Base-by-base conservation (phyloP, 164 flowering plant species). In the Vitis rupestris region DNA sequence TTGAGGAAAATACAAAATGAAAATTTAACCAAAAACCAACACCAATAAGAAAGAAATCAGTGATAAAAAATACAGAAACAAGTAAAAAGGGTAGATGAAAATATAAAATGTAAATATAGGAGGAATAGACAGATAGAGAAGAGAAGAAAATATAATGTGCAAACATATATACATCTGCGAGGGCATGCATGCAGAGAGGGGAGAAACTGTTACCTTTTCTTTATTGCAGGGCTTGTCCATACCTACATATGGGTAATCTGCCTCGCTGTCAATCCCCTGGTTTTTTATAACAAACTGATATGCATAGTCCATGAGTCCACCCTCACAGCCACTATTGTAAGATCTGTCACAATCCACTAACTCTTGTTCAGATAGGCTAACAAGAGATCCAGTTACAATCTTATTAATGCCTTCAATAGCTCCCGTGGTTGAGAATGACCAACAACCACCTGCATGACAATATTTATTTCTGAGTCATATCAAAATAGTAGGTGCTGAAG, bases 291-390 rank as follows among this genome's bases (percentile, higher is more conserved):
- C 82, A 82, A 88, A 95, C 72, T 89, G 55, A 72, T 65, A 95
- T n/a, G 98, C 94, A 77, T 92, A 89, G 73, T 93, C 97, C 99
- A 95, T 95, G 64, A 95, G 92, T 55, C 98, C 99, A 60, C 99
- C 98, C 0, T 64, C 80, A 75, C 99, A 95, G 31, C 99, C 99
- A 63, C 51, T 84, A 51, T 95, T 89, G 75, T 80, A 90, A 61
- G 89, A 63, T 76, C 56, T 80, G 75, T 95, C 99, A 72, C 98
- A 95, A 65, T 93, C 97, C 51, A 90, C 73, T 50, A 95, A 67
- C 78, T 95, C 99, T 77, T 95, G 99, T 75, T 95, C 99, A 12
- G 99, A 95, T 17, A 95, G 88, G 75, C 97, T 91, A 6, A 87
- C 79, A 57, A 93, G 97, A 68, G 94, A 84, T 31, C 98, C 97